Evolutionary conservation across 805 yeast species (phyloP), one percentile per base, ranked within the genome.

Genomic region (Scheffersomyces stipitis): DNA sequence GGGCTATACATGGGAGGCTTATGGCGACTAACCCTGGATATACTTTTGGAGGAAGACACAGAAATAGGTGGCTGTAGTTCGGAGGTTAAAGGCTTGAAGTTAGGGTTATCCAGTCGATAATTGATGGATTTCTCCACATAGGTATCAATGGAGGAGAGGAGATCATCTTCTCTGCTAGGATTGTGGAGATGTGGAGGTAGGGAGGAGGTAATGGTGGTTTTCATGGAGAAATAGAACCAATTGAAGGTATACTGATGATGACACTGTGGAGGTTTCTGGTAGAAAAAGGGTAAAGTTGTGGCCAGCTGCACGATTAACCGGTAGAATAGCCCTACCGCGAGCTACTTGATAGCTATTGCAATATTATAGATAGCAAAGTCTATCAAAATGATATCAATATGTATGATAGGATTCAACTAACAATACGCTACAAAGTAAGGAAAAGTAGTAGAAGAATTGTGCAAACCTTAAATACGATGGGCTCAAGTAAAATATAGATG

Each of bases 91-190:
- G 58, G 57, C 14, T 49, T 58, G n/a, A 56, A 39, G 38, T 56
- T 56, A 12, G 62, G 62, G 40, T 56, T 55, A 15, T 48, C 52
- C n/a, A 36, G 36, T 39, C 62, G 39, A 30, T 49, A 54, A 18
- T 52, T 49, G 20, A 60, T 56, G 4, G 58, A 52, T 33, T 48
- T 42, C 24, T 44, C 43, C 18, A 55, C 43, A 31, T 51, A 54
- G 7, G 52, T 41, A 30, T 52, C 51, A 18, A 52, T 45, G 34
- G 39, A 18, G 14, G 26, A 4, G 13, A 33, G 12, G 9, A 18
- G 15, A 18, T 27, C 34, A 12, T 20, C 24, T 20, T 20, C 24
- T 10, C 10, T 20, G 24, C n/a, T n/a, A n/a, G n/a, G n/a, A n/a
- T n/a, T n/a, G n/a, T n/a, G n/a, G n/a, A n/a, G n/a, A n/a, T n/a